Conservation (phyloP, 2,329 filamentous ascomycete species). For the Xylariaceae sp. region DNA sequence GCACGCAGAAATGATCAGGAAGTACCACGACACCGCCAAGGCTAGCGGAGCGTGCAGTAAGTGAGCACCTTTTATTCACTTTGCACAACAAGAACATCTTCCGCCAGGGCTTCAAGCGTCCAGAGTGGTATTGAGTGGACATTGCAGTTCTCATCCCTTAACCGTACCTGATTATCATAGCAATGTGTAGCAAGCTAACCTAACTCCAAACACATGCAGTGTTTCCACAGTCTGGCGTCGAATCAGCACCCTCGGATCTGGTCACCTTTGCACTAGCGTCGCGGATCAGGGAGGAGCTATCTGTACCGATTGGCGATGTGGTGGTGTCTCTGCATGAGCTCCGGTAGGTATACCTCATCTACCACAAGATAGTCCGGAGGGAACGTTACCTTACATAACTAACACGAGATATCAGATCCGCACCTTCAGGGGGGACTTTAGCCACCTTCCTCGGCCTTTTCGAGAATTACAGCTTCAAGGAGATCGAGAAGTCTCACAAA, state of each 20-base stretch:
- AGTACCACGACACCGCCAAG: slow-evolving; percentile 50
- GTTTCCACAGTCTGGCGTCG: slow-evolving; percentile 57
- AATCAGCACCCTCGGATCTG: slow-evolving; percentile 58
- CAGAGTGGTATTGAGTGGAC: too few relatives aligned
- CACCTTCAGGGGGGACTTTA: slow-evolving; percentile 62
- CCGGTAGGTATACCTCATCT: slow-evolving; percentile 26
- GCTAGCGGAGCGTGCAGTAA: slow-evolving; percentile 44
- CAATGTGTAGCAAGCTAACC: too few relatives aligned
- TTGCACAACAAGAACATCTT: too few relatives aligned
- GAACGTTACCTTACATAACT: too few relatives aligned
- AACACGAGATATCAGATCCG: too few relatives aligned
- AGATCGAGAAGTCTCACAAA: slow-evolving; percentile 40
- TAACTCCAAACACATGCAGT: slow-evolving; percentile 28
- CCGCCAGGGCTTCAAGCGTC: too few relatives aligned
- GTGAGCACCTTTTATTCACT: neutral
- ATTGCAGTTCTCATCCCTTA: too few relatives aligned
- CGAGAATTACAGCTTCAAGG: slow-evolving; percentile 45
- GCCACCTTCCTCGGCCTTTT: slow-evolving; percentile 58
- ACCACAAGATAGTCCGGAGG: too few relatives aligned
- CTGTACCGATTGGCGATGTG: slow-evolving; percentile 47
- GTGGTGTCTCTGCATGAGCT: slow-evolving; percentile 44
- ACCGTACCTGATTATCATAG: too few relatives aligned
- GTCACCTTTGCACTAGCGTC: slow-evolving; percentile 49
- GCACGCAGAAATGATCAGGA: slow-evolving; percentile 54
- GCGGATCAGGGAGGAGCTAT: slow-evolving; percentile 44